Evolutionary conservation across 805 yeast species (phyloP).

Genomic region (Aciculoconidium aculeatum): DNA sequence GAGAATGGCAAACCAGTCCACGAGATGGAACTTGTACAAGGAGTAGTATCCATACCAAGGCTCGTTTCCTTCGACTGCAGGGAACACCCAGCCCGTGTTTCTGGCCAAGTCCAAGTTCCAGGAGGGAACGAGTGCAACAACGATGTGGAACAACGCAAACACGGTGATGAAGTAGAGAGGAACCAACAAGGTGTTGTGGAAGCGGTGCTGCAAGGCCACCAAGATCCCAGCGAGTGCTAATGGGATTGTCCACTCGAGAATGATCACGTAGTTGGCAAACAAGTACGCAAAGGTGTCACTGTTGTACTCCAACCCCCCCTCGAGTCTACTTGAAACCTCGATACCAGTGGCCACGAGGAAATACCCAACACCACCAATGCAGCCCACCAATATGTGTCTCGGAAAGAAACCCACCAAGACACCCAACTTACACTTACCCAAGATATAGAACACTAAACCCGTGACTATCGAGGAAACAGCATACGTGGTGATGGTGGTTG

Average conservation of each 20-base stretch:
- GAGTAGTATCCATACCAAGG: conserved; percentile 91
- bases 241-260: conserved; percentile 64
- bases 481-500: conserved; percentile 84
- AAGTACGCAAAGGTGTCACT: conserved; percentile 47
- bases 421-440: conserved; percentile 81
- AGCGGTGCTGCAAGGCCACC: conserved; percentile 50
- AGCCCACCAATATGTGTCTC: conserved; percentile 90
- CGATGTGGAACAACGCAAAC: conserved; percentile 61
- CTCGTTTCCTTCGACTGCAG: conserved; percentile 52
- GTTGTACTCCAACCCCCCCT: conserved; percentile 66
- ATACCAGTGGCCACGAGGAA: conserved; percentile 85
- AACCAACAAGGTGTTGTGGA: conserved; percentile 63
- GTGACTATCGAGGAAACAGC: conserved; percentile 81
- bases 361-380: conserved; percentile 98
- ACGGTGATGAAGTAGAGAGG: conserved; percentile 76
- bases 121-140: conserved; percentile 59
- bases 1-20: conserved; percentile 68
- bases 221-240: conserved; percentile 55
- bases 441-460: conserved; percentile 67
- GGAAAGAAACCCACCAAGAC: conserved; percentile 93
- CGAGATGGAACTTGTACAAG: conserved; percentile 60
- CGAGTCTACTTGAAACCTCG: conserved; percentile 81
- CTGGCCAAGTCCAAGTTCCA: conserved; percentile 61
- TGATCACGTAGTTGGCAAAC: conserved; percentile 31
- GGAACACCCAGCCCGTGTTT: conserved; percentile 79